phyloP scores from a whole-genome alignment of 2,329 filamentous ascomycete species.

The Penicillium sp. region DNA sequence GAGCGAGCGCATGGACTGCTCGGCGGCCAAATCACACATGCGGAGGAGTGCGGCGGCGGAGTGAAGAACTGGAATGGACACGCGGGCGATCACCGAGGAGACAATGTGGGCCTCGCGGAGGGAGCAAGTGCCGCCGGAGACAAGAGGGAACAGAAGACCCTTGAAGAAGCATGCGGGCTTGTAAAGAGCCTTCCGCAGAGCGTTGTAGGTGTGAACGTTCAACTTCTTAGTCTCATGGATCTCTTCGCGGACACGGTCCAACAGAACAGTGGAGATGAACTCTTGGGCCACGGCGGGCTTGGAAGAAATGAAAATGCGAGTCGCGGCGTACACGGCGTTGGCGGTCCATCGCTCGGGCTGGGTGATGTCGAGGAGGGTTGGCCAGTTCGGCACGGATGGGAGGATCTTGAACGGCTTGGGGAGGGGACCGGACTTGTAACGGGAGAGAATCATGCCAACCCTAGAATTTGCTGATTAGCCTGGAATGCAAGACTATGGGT shows the following conservation, averaged over 20 bases:
- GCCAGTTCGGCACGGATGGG: constrained; percentile 89
- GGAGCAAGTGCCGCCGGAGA: constrained; percentile 83
- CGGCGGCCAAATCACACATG: constrained; percentile 89
- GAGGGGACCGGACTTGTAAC: constrained; percentile 94
- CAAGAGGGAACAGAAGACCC: constrained; percentile 87
- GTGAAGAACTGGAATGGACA: constrained; percentile 87
- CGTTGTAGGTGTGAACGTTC: constrained; percentile 92
- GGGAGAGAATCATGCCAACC: constrained; percentile 82
- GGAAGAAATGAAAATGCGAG: constrained; percentile 85
- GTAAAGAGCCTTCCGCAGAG: constrained; percentile 88
- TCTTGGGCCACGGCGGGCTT: constrained; percentile 78
- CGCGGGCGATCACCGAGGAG: constrained; percentile 77
- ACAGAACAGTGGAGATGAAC: constrained; percentile 83
- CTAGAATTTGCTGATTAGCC: constrained; percentile 45
- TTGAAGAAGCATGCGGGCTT: constrained; percentile 97
- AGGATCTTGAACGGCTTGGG: constrained; percentile 98
- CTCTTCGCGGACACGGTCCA: constrained; percentile 89
- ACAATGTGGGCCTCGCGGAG: constrained; percentile 91
- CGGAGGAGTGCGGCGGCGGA: constrained; percentile 89
- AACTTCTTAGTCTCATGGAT: constrained; percentile 94
- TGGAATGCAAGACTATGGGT: not conserved
- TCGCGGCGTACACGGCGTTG: constrained; percentile 84
- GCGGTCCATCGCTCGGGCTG: constrained; percentile 76
- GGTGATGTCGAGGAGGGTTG: constrained; percentile 82
- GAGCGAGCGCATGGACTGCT: constrained; percentile 74